A percentile compares a stretch with the other conserved stretches of the same genome.
Evolutionary conservation across 2,329 filamentous ascomycete genomes (phyloP).

Genomic region (Colletotrichum costaricense): DNA sequence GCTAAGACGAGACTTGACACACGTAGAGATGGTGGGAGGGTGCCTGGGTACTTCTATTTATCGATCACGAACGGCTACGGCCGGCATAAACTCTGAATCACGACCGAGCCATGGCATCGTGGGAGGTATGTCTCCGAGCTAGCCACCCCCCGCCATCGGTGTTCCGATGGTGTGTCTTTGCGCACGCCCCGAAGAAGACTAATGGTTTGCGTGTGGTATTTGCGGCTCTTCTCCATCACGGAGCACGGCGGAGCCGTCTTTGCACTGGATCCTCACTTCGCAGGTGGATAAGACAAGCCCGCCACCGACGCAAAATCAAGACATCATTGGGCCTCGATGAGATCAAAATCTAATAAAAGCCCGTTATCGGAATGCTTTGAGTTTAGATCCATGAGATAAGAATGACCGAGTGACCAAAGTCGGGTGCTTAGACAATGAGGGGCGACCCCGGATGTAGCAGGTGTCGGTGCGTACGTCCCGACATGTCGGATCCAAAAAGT

Average conservation of each 20-base stretch:
- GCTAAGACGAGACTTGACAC: not conserved
- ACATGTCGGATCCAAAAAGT: constrained; percentile 23
- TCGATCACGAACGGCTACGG: constrained; percentile 27
- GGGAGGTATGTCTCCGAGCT: constrained; percentile 7
- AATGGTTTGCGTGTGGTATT: not conserved
- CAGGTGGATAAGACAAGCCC: constrained; percentile 1
- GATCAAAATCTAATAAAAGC: constrained; percentile 1
- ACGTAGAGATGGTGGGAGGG: not conserved
- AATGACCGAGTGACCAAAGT: constrained; percentile 15
- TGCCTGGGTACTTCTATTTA: constrained; percentile 22
- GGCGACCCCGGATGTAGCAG: not conserved
- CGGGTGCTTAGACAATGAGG: not conserved
- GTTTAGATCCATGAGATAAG: constrained; percentile 30
- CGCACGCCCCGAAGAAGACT: not conserved
- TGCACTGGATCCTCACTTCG: not conserved
- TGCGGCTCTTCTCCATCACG: constrained; percentile 14
- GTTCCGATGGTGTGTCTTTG: constrained; percentile 18
- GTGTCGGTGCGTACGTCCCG: constrained; percentile 16
- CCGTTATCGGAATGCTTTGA: constrained; percentile 7
- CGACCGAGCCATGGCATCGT: constrained; percentile 19
- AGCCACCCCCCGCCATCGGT: constrained; percentile 4
- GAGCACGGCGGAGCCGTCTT: not conserved
- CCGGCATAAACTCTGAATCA: constrained; percentile 27
- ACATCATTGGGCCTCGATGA: constrained; percentile 3
- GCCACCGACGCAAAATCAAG: not conserved